Conservation (phyloP, 164 flowering plant genomes). For the Saururus chinensis region DNA sequence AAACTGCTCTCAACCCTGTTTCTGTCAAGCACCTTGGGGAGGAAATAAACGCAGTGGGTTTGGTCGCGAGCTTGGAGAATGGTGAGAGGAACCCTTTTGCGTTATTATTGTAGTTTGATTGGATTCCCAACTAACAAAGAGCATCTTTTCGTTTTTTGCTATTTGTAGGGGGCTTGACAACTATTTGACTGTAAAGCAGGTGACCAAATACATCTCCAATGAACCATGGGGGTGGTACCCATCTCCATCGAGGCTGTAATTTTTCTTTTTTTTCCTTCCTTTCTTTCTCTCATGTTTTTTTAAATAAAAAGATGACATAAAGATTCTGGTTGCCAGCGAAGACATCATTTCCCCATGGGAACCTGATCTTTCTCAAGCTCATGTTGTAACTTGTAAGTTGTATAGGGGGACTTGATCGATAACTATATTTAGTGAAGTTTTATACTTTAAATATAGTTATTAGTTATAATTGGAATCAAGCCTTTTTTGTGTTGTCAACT, state of each 20-base stretch:
- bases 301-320: too few relatives aligned
- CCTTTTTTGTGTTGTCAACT: too few relatives aligned
- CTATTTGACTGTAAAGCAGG: constrained; percentile 93
- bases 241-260: constrained; percentile 69
- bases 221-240: constrained; percentile 94
- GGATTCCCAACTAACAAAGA: background rate
- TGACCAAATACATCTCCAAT: constrained; percentile 63
- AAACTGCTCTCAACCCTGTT: constrained; percentile 97
- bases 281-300: background rate
- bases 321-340: too few relatives aligned
- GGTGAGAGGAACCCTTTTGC: constrained; percentile 32
- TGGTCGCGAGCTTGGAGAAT: constrained; percentile 95
- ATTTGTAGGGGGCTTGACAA: constrained; percentile 83
- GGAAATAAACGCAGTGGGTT: constrained; percentile 94
- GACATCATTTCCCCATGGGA: too few relatives aligned
- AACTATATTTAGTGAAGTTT: too few relatives aligned
- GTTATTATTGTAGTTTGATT: background rate
- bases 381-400: too few relatives aligned
- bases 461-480: too few relatives aligned
- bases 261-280: background rate
- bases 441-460: too few relatives aligned
- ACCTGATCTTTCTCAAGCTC: too few relatives aligned
- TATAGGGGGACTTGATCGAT: too few relatives aligned
- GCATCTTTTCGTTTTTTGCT: background rate
- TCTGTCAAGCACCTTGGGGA: constrained; percentile 98